A percentile compares a stretch with the other conserved stretches of the same genome.
These are phyloP conservation scores for Sophora flavescens DNA, from an alignment of 306 rosid species.

Conservation along the genomic window DNA sequence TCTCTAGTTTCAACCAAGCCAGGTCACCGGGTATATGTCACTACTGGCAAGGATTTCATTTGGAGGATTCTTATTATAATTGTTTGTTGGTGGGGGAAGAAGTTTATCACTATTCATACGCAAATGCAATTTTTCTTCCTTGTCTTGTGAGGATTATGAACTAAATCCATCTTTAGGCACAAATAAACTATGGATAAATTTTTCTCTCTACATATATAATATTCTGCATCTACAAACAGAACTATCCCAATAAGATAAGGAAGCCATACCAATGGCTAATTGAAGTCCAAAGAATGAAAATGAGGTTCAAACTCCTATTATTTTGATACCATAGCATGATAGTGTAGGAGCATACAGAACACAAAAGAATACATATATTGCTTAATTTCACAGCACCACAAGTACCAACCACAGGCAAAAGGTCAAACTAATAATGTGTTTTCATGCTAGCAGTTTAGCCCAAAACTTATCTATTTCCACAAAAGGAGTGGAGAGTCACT, in stretches of 20 bases:
- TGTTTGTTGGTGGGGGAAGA: slow-evolving; percentile 22
- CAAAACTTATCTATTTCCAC: slow-evolving; percentile 21
- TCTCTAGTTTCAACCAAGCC: slow-evolving; percentile 24
- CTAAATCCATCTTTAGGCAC: slow-evolving; percentile 8
- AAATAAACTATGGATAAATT: slow-evolving; percentile 5
- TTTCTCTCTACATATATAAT: slow-evolving; percentile 12
- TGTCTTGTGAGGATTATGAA: slow-evolving; percentile 20
- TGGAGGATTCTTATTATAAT: neutral
- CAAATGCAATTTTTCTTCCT: slow-evolving; percentile 7
- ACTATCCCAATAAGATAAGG: slow-evolving; percentile 12
- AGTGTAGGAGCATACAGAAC: neutral
- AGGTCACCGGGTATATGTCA: slow-evolving; percentile 3
- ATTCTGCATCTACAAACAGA: neutral
- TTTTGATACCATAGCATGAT: slow-evolving; percentile 19
- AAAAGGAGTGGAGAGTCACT: slow-evolving; percentile 6
- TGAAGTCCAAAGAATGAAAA: slow-evolving; percentile 25
- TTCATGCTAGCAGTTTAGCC: slow-evolving; percentile 19
- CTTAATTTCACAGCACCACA: slow-evolving; percentile 31
- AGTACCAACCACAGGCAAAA: slow-evolving; percentile 24
- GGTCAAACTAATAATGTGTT: slow-evolving; percentile 23
- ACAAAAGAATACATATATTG: slow-evolving; percentile 1
- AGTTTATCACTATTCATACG: neutral
- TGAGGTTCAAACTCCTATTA: slow-evolving; percentile 32
- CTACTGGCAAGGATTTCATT: slow-evolving; percentile 22
- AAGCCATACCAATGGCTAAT: slow-evolving; percentile 7